These are phyloP conservation scores for Aphanomyces astaci DNA, from an alignment of 352 stramenopile species.

Conservation along the genomic window DNA sequence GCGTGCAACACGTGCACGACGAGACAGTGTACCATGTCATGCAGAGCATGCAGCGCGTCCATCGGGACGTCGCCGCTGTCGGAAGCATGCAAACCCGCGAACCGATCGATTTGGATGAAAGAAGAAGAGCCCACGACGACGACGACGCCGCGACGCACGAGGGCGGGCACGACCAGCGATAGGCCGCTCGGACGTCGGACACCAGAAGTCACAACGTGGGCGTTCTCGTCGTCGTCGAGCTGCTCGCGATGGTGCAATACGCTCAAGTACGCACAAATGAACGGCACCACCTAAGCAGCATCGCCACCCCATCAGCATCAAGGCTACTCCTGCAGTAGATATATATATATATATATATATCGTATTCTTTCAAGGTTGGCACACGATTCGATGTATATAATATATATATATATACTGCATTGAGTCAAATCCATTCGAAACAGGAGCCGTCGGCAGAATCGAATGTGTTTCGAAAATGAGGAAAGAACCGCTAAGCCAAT, in stretches of 20 bases:
- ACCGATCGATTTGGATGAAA: neutral
- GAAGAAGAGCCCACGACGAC: neutral
- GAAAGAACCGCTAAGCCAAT: no score
- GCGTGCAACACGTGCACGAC: neutral
- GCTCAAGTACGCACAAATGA: conserved; percentile 7
- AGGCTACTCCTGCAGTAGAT: no score
- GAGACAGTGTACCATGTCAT: neutral
- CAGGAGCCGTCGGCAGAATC: no score
- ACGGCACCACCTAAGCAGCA: conserved; percentile 1
- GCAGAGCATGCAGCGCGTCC: neutral
- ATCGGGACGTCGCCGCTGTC: neutral
- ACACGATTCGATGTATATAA: no score
- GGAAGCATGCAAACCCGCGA: neutral
- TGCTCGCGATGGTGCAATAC: neutral
- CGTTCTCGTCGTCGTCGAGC: no score
- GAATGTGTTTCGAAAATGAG: no score
- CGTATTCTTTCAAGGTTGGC: no score
- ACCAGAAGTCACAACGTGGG: no score
- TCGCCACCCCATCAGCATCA: no score
- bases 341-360: no score
- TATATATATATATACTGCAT: no score
- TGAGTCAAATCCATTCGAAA: no score
- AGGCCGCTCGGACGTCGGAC: neutral
- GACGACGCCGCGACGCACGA: conserved; percentile 7
- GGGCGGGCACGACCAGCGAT: neutral